phyloP scores from a whole-genome alignment of 179 eudicot genomes.

The Heliamphora pulchella region DNA sequence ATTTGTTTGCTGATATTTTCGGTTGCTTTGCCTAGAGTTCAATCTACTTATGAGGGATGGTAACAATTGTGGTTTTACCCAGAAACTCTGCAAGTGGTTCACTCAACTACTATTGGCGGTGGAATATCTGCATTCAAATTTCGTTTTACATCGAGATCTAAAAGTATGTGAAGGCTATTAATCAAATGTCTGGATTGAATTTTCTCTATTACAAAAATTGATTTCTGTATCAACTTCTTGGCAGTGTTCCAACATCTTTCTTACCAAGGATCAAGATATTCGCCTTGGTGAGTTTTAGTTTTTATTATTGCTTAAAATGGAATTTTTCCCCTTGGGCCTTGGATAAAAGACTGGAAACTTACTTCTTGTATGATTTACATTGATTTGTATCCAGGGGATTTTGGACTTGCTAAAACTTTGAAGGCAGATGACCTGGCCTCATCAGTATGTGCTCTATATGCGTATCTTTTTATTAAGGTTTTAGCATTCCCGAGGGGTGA shows the following conservation, averaged over 20 bases:
- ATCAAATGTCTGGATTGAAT: slow-evolving; percentile 8
- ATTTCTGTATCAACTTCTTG: slow-evolving; percentile 19
- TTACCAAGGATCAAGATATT: slow-evolving; percentile 82
- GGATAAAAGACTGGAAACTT: not conserved
- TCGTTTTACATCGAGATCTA: slow-evolving; percentile 87
- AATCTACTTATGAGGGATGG: not conserved
- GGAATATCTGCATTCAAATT: slow-evolving; percentile 88
- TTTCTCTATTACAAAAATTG: slow-evolving; percentile 15
- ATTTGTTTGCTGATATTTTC: not conserved
- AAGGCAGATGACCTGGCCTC: slow-evolving; percentile 98
- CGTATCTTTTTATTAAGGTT: not conserved
- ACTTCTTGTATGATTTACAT: slow-evolving; percentile 4
- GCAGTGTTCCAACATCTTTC: slow-evolving; percentile 99
- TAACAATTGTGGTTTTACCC: slow-evolving; percentile 12
- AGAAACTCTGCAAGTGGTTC: slow-evolving; percentile 95
- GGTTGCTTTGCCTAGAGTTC: slow-evolving; percentile 1
- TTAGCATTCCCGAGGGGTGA: not conserved
- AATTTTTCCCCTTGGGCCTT: not conserved
- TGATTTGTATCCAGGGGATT: slow-evolving; percentile 61
- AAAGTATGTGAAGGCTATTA: slow-evolving; percentile 44
- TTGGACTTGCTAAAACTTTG: slow-evolving; percentile 96
- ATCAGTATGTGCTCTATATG: slow-evolving; percentile 51
- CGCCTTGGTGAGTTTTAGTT: slow-evolving; percentile 66
- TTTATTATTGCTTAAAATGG: not conserved
- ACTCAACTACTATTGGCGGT: slow-evolving; percentile 84